Conservation (phyloP, 2,329 filamentous ascomycete species). For the Arthrobotrys iridis region DNA sequence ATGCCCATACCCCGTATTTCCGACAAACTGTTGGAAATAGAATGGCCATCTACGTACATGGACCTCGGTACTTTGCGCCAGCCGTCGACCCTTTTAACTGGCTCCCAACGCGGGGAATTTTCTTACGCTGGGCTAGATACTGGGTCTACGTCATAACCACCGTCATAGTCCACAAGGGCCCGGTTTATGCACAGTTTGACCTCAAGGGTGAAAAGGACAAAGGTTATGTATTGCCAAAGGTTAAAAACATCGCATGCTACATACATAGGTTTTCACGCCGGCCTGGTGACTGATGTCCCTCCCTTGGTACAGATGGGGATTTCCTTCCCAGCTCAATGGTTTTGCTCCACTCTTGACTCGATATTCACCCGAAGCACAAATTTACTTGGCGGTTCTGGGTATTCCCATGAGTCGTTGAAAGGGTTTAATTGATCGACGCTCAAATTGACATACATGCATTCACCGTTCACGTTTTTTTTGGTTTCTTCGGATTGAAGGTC, state of each 20-base stretch:
- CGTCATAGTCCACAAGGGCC: constrained; percentile 48
- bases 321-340: constrained; percentile 34
- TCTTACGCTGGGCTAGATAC: constrained; percentile 28
- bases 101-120: constrained; percentile 46
- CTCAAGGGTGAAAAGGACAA: constrained; percentile 7
- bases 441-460: constrained; percentile 50
- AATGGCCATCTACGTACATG: not conserved
- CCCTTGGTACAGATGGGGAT: constrained; percentile 40
- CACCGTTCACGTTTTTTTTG: constrained; percentile 51
- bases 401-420: constrained; percentile 27
- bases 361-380: constrained; percentile 4
- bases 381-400: constrained; percentile 22
- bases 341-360: constrained; percentile 21
- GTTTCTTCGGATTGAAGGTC: constrained; percentile 34
- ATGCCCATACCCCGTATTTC: constrained; percentile 16
- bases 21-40: not conserved
- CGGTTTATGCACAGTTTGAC: constrained; percentile 48
- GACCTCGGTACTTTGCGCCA: constrained; percentile 16
- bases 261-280: constrained; percentile 31
- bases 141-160: constrained; percentile 42
- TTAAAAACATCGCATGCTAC: constrained; percentile 29
- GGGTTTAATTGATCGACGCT: constrained; percentile 52
- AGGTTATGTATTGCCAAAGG: constrained; percentile 9
- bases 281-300: constrained; percentile 31
- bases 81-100: not conserved